Evolutionary conservation across 2,329 filamentous ascomycete genomes (phyloP).

Genomic region (Calycina herbarum): DNA sequence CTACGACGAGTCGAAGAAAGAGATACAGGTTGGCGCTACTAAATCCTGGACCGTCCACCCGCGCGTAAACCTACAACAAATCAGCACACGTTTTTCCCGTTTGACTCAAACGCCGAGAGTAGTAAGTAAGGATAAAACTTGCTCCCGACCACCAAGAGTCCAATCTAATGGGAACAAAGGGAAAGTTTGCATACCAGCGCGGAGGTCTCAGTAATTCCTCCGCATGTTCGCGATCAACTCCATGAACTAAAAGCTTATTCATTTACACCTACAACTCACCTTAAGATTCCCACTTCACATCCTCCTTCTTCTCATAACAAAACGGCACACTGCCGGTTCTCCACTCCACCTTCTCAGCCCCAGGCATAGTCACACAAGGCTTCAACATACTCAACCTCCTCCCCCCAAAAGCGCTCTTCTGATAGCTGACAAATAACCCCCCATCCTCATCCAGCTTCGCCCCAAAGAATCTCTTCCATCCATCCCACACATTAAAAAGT

Average conservation of each 20-base stretch:
- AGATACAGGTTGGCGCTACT: background rate
- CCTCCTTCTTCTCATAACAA: conserved; percentile 1
- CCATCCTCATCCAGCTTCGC: background rate
- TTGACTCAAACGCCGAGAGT: no score
- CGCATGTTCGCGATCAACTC: no score
- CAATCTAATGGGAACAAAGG: no score
- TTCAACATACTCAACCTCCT: background rate
- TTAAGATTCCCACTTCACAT: background rate
- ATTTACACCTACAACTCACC: background rate
- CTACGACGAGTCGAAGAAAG: background rate
- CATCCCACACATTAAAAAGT: conserved; percentile 10
- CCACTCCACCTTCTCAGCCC: background rate
- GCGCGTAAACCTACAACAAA: background rate
- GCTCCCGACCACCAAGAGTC: no score
- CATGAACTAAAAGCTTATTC: background rate
- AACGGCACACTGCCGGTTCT: background rate
- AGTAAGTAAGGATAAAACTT: no score
- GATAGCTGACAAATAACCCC: background rate
- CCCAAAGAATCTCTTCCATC: conserved; percentile 7
- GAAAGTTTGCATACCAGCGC: no score
- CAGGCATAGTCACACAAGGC: background rate
- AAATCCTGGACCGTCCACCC: background rate
- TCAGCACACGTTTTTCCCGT: no score
- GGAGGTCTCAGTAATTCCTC: no score
- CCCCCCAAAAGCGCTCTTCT: background rate